Percentiles rank a stretch among this genome's conserved stretches.
Evolutionary conservation across 441 rosid genomes (phyloP).

Genomic region (Breynia disticha): DNA sequence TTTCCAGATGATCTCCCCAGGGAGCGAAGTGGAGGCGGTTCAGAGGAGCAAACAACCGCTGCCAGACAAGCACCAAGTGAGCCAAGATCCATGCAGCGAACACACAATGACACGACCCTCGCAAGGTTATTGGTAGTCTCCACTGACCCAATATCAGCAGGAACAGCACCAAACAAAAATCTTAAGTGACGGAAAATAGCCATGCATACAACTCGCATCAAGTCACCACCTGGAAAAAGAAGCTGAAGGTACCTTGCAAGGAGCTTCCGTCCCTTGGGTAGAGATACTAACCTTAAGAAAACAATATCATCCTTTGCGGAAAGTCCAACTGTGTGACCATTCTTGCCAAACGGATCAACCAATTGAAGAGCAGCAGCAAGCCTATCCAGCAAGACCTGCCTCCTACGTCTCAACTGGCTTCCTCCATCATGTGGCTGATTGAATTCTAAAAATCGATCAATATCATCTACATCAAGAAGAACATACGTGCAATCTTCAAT

Average conservation of each 20-base stretch:
- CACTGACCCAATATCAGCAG: conserved; percentile 59
- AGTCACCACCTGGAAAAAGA: conserved; percentile 78
- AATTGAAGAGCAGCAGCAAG: conserved; percentile 83
- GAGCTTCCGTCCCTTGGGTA: conserved; percentile 80
- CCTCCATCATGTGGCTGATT: conserved; percentile 85
- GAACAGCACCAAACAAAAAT: conserved; percentile 64
- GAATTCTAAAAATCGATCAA: conserved; percentile 62
- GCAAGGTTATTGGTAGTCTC: conserved; percentile 53
- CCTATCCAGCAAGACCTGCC: conserved; percentile 73
- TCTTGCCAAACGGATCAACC: conserved; percentile 79
- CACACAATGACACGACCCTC: conserved; percentile 56
- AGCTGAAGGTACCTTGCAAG: conserved; percentile 56
- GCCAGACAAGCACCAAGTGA: conserved; percentile 90
- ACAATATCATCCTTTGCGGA: conserved; percentile 75
- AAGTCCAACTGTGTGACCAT: conserved; percentile 40
- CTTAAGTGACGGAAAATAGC: conserved; percentile 75
- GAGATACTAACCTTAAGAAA: conserved; percentile 64
- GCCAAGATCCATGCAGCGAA: conserved; percentile 73
- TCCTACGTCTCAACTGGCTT: conserved; percentile 58
- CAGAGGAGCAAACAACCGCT: conserved; percentile 92
- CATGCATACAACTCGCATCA: conserved; percentile 80
- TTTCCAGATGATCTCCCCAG: conserved; percentile 86
- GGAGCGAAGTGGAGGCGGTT: conserved; percentile 98
- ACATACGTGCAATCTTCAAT: conserved; percentile 55
- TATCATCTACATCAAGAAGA: conserved; percentile 70